These are phyloP conservation scores for Ambrosiella cleistominuta DNA, from an alignment of 2,329 filamentous ascomycete genomes.

Conservation along the genomic window DNA sequence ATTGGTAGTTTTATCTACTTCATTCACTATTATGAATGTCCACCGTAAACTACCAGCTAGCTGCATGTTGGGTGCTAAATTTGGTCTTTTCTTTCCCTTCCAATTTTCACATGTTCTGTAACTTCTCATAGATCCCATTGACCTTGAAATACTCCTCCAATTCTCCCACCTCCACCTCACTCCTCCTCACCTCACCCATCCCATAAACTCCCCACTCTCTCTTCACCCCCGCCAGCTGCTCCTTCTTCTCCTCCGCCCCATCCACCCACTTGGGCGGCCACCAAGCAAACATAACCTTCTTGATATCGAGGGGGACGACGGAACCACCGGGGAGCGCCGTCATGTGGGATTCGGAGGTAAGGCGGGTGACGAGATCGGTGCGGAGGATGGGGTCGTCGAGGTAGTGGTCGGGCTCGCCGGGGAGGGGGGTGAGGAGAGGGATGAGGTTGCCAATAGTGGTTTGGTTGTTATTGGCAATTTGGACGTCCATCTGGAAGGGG, in stretches of 20 bases:
- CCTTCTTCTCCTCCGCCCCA: neutral
- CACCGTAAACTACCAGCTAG: too few species aligned
- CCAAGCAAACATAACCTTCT: neutral
- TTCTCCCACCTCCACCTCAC: neutral
- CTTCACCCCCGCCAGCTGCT: neutral
- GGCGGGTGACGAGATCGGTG: neutral
- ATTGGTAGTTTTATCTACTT: neutral
- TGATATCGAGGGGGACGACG: neutral
- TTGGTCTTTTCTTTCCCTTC: neutral
- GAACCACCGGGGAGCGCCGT: neutral
- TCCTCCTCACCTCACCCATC: neutral
- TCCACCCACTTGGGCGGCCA: neutral
- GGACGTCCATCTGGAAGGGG: neutral
- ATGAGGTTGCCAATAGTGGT: neutral
- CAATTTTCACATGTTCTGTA: neutral
- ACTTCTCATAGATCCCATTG: neutral
- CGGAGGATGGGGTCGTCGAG: neutral
- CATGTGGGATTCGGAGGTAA: neutral
- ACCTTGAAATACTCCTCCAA: neutral
- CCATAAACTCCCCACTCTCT: neutral
- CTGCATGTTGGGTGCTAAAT: too few species aligned
- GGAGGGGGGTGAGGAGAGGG: neutral
- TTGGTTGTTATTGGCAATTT: neutral
- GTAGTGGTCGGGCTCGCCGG: neutral
- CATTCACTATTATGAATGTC: too few species aligned